Conservation (phyloP, 2,329 filamentous ascomycete genomes). For the Huntiella abstrusa region DNA sequence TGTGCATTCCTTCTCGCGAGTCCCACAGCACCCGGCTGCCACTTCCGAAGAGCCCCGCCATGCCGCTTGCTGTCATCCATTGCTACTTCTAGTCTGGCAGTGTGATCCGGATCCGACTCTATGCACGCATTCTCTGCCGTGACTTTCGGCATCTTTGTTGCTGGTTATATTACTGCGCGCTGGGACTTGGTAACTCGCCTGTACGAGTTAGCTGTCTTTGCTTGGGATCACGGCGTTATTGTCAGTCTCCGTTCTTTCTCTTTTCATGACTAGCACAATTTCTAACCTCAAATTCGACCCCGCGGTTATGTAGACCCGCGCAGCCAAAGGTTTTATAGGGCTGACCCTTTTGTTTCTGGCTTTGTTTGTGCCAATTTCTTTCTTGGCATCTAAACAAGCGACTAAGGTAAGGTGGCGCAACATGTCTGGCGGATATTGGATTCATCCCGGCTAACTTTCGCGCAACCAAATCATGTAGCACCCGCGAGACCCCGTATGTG, state of each 20-base stretch:
- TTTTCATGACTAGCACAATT: neutral
- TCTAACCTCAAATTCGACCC: neutral
- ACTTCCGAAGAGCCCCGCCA: constrained; percentile 1
- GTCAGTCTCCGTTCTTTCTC: constrained; percentile 31
- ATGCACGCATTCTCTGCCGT: constrained; percentile 98
- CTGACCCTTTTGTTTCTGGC: constrained; percentile 72
- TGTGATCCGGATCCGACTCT: constrained; percentile 24
- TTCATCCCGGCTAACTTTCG: too few species aligned
- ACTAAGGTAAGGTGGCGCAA: constrained; percentile 42
- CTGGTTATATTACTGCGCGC: constrained; percentile 96
- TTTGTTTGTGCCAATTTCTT: constrained; percentile 66
- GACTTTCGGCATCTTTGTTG: constrained; percentile 95
- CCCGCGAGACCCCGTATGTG: constrained; percentile 56
- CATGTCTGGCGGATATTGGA: too few species aligned
- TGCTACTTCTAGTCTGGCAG: constrained; percentile 5
- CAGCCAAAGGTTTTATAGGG: constrained; percentile 20
- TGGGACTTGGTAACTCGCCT: constrained; percentile 95
- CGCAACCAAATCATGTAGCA: constrained; percentile 35
- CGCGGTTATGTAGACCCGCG: constrained; percentile 6
- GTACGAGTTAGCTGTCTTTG: constrained; percentile 93
- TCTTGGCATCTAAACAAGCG: constrained; percentile 64
- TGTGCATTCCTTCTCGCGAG: neutral
- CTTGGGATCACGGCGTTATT: constrained; percentile 96
- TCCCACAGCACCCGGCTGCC: neutral
- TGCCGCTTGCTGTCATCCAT: constrained; percentile 3